Evolutionary conservation across 768 basidiomycete species (phyloP).

Genomic region (Tricholoma terreum): DNA sequence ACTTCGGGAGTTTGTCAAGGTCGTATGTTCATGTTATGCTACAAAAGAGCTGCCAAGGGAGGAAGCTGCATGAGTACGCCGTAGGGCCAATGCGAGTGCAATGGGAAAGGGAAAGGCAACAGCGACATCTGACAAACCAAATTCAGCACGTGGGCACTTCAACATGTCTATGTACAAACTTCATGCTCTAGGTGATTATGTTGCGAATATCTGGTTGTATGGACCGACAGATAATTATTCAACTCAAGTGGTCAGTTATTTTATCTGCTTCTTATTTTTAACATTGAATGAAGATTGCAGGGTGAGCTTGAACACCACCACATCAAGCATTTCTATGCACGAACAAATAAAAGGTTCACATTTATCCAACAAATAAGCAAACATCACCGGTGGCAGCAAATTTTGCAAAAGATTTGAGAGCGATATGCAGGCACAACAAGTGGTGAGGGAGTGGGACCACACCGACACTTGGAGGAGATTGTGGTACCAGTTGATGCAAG

Average conservation of each 20-base stretch:
- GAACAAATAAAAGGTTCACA: not conserved
- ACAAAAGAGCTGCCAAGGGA: constrained; percentile 9
- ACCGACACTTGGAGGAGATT: no score
- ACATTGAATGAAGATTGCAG: not conserved
- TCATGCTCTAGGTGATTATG: constrained; percentile 13
- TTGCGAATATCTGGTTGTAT: constrained; percentile 4
- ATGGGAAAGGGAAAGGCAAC: not conserved
- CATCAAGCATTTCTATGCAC: constrained; percentile 4
- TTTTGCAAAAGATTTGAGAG: not conserved
- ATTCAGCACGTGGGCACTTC: not conserved
- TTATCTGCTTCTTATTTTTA: not conserved
- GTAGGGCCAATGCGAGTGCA: not conserved
- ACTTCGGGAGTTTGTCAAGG: constrained; percentile 1
- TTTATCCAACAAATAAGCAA: constrained; percentile 2
- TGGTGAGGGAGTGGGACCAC: no score
- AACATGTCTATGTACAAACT: constrained; percentile 8
- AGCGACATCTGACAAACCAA: not conserved
- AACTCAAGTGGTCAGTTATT: constrained; percentile 10
- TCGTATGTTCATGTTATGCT: constrained; percentile 1
- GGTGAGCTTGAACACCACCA: constrained; percentile 10
- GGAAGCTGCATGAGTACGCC: not conserved
- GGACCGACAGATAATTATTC: constrained; percentile 13
- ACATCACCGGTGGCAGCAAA: not conserved
- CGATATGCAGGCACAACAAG: not conserved
- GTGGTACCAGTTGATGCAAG: no score